Percentiles rank a stretch among this genome's conserved stretches.
Conservation (phyloP, 164 flowering plant genomes). For the Aristolochia contorta region DNA sequence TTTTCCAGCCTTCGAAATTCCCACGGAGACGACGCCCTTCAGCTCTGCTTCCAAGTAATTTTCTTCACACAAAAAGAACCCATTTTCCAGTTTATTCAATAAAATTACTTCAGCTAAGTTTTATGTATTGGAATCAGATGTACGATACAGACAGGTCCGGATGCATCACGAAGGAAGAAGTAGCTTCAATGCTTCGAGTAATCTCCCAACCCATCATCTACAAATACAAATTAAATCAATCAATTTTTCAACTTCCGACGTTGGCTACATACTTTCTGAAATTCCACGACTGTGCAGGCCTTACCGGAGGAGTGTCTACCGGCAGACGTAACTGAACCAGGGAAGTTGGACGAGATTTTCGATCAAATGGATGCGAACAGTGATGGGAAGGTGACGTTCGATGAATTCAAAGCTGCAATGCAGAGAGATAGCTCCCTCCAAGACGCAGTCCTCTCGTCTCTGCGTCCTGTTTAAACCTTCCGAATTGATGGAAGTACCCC, state of each 20-base stretch:
- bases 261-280: neutral
- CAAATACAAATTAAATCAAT: neutral
- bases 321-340: constrained; percentile 57
- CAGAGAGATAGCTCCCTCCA: constrained; percentile 65
- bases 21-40: constrained; percentile 65
- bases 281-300: constrained; percentile 32
- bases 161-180: constrained; percentile 70
- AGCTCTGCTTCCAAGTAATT: constrained; percentile 59
- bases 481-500: neutral
- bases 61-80: neutral
- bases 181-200: constrained; percentile 72
- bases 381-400: constrained; percentile 65
- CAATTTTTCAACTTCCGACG: neutral
- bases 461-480: constrained; percentile 30
- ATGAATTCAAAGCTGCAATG: constrained; percentile 85
- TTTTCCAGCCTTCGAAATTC: constrained; percentile 62
- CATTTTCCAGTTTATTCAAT: too few relatives aligned
- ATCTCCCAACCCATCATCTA: constrained; percentile 6
- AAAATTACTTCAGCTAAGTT: too few relatives aligned
- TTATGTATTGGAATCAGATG: constrained; percentile 37
- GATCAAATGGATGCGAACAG: constrained; percentile 67
- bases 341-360: constrained; percentile 67
- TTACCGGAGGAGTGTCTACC: constrained; percentile 76
- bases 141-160: constrained; percentile 73
- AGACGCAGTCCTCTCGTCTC: constrained; percentile 63